These are phyloP conservation scores for Tricholoma sp. DNA, from an alignment of 768 basidiomycete species.

Conservation along the genomic window DNA sequence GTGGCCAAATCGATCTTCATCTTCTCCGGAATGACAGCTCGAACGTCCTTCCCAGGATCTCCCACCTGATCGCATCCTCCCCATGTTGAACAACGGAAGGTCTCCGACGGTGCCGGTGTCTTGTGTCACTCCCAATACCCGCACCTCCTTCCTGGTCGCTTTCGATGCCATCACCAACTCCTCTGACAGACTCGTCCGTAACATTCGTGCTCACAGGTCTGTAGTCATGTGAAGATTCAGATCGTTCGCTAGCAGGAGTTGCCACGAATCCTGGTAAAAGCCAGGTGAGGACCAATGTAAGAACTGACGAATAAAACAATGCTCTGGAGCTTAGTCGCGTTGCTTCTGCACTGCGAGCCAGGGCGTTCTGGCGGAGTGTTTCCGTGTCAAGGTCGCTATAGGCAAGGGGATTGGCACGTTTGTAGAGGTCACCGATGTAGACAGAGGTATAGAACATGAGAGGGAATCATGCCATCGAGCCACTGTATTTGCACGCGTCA, in stretches of 20 bases:
- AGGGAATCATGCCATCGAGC: conserved; percentile 91
- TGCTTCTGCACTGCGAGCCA: conserved; percentile 52
- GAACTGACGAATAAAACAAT: conserved; percentile 68
- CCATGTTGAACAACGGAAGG: not conserved
- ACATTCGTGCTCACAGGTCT: not conserved
- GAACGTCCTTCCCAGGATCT: not conserved
- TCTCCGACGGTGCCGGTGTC: not conserved
- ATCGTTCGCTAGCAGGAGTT: conserved; percentile 7
- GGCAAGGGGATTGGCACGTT: conserved; percentile 32
- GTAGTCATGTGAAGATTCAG: not conserved
- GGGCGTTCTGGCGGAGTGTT: conserved; percentile 12
- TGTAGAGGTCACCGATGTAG: conserved; percentile 87
- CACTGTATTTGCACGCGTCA: conserved; percentile 12
- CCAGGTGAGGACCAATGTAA: conserved; percentile 67
- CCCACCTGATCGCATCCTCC: not conserved
- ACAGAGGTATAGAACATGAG: conserved; percentile 82
- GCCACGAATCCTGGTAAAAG: conserved; percentile 62
- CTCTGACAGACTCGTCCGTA: not conserved
- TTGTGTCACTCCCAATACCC: not conserved
- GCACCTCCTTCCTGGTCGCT: conserved; percentile 2
- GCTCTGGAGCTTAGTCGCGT: conserved; percentile 85
- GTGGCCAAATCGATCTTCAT: conserved; percentile 60
- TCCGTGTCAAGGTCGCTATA: conserved; percentile 12
- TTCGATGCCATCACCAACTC: conserved; percentile 5
- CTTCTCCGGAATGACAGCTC: conserved; percentile 30